A percentile compares a stretch with the other conserved stretches of the same genome.
Evolutionary conservation across 805 yeast genomes (phyloP).

Genomic region (Pichia nakasei): DNA sequence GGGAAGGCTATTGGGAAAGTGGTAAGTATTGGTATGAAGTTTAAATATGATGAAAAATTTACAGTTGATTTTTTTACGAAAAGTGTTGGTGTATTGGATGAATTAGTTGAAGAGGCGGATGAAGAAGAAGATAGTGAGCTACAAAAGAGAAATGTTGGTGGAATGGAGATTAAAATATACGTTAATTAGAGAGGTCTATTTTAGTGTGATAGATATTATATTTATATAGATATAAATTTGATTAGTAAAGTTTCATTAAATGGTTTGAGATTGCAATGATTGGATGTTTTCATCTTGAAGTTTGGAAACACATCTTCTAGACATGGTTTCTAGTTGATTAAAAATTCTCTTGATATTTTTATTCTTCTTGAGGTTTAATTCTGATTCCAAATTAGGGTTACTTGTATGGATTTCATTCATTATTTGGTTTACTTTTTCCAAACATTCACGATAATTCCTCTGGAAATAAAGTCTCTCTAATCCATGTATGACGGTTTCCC

Average conservation of each 20-base stretch:
- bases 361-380: slow-evolving; percentile 28
- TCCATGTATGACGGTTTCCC: slow-evolving; percentile 47
- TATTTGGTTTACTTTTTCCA: slow-evolving; percentile 21
- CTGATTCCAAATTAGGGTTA: slow-evolving; percentile 16
- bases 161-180: slow-evolving; percentile 36
- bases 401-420: too few relatives aligned
- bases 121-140: slow-evolving; percentile 29
- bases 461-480: slow-evolving; percentile 56
- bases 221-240: background rate
- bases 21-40: slow-evolving; percentile 52
- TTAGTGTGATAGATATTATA: too few relatives aligned
- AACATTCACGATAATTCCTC: slow-evolving; percentile 43
- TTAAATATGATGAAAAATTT: slow-evolving; percentile 40
- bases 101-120: slow-evolving; percentile 28
- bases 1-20: slow-evolving; percentile 64
- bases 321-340: slow-evolving; percentile 40
- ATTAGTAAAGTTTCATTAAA: background rate
- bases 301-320: slow-evolving; percentile 27
- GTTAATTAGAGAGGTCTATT: background rate
- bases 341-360: slow-evolving; percentile 40
- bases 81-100: slow-evolving; percentile 65
- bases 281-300: slow-evolving; percentile 4
- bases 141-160: slow-evolving; percentile 39
- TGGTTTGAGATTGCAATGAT: background rate
- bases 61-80: slow-evolving; percentile 55